Evolutionary conservation across 1,284 basidiomycete species (phyloP).

Genomic region (Cryptococcus neoformans): DNA sequence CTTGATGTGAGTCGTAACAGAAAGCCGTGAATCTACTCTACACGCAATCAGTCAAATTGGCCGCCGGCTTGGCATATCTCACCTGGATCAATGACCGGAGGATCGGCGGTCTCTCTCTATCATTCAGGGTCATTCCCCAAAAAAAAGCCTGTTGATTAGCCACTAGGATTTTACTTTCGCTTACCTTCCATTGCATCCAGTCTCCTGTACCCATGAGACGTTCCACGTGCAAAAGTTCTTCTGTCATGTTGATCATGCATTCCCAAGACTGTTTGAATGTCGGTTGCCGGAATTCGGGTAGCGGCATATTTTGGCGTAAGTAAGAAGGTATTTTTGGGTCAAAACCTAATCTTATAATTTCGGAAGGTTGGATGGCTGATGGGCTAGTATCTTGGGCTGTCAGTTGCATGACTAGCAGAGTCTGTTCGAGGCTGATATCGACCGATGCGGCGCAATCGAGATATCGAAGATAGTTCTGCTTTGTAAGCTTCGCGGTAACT

Average conservation of each 20-base stretch:
- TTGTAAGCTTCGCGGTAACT: background rate
- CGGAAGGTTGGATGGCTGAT: background rate
- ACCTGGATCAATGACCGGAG: conserved; percentile 10
- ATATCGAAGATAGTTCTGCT: conserved; percentile 12
- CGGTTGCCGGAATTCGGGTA: conserved; percentile 60
- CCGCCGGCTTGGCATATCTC: too few relatives aligned
- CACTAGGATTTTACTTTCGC: background rate
- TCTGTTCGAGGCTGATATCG: background rate
- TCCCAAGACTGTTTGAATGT: conserved; percentile 57
- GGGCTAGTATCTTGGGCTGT: conserved; percentile 1
- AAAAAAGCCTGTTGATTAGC: background rate
- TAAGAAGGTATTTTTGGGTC: conserved; percentile 45
- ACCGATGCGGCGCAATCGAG: background rate
- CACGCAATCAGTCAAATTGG: too few relatives aligned
- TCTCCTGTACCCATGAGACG: background rate
- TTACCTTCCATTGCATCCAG: conserved; percentile 14
- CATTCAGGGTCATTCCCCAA: conserved; percentile 1
- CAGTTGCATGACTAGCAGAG: conserved; percentile 7
- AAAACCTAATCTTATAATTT: background rate
- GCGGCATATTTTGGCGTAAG: conserved; percentile 69
- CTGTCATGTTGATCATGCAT: conserved; percentile 55
- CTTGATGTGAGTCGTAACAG: too few relatives aligned
- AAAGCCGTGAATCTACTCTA: too few relatives aligned
- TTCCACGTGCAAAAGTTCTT: conserved; percentile 52
- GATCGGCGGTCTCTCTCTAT: background rate